phyloP scores from a whole-genome alignment of 106 monocot species.

The Xerophyta viscosa region DNA sequence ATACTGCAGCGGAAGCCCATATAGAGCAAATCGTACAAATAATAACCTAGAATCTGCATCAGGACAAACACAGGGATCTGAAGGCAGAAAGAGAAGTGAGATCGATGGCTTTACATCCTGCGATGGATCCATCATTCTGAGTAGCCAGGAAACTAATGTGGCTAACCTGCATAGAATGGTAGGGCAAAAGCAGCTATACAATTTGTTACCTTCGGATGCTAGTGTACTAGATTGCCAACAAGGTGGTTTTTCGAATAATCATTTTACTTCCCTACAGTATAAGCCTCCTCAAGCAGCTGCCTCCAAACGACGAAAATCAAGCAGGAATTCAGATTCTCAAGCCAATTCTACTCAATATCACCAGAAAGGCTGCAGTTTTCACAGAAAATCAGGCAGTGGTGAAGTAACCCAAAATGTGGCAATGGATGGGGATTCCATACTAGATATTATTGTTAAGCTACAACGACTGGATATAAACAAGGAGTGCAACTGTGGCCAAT shows the following conservation, averaged over 20 bases:
- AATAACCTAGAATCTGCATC: not conserved
- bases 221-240: not conserved
- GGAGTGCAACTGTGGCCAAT: not conserved
- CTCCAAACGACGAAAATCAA: not conserved
- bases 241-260: not conserved
- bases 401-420: constrained; percentile 2
- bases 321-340: not conserved
- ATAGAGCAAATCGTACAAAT: too few relatives aligned
- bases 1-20: not conserved
- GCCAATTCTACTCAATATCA: constrained; percentile 1
- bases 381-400: not conserved
- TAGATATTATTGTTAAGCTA: constrained; percentile 37
- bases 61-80: not conserved
- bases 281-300: not conserved
- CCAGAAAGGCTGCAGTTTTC: constrained; percentile 8
- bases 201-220: not conserved
- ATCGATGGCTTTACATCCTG: not conserved
- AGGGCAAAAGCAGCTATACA: not conserved
- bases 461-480: constrained; percentile 32
- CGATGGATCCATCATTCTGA: not conserved
- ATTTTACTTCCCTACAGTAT: not conserved
- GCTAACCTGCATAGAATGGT: not conserved
- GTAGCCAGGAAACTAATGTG: not conserved
- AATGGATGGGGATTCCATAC: constrained; percentile 20
- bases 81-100: not conserved